Evolutionary conservation across 352 stramenopile species (phyloP), one percentile per base, ranked within the genome.

Genomic region (Globisporangium abappressorium): DNA sequence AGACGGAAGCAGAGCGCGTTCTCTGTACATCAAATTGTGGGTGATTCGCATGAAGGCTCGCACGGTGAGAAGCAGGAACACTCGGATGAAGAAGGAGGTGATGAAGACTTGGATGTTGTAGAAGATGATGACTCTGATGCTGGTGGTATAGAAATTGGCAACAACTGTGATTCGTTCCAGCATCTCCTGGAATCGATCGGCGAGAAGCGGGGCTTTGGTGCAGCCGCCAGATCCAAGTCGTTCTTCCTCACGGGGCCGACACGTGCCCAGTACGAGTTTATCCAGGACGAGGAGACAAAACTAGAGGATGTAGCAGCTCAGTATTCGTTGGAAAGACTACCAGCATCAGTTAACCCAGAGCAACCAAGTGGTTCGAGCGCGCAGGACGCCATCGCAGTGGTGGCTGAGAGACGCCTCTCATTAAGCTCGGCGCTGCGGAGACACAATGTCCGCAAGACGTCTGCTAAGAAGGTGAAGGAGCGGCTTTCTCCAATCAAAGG

Each of bases 141-240:
- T 6, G 4, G 20, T 49, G 36, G 41, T 47, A 15, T 14, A 47
- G 41, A 67, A 24, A 2, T 64, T 64, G 38, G 57, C 34, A 58
- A 71, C 49, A 57, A 74, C 49, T 60, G 11, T 51, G 69, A 68
- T 34, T 74, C 75, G 0, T 91, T 91, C 33, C 83, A 90, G 60
- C 68, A 81, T 26, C 70, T 91, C 2, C 55, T 91, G 5, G 81
- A 89, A 24, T 71, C 73, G 9, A 65, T 81, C 22, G 36, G 56
- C 22, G 55, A 68, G 20, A 68, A 67, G 41, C 59, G 66, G 20
- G 59, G 66, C 3, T 51, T 58, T 24, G 67, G 49, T 1, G 57
- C 55, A 12, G 18, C 62, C 9, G 11, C 41, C 18, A 33, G 49
- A 14, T 60, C 62, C 22, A 68, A 69, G 36, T 68, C 67, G 24